Conservation (phyloP, 306 rosid species). For the Cucurbita moschata region DNA sequence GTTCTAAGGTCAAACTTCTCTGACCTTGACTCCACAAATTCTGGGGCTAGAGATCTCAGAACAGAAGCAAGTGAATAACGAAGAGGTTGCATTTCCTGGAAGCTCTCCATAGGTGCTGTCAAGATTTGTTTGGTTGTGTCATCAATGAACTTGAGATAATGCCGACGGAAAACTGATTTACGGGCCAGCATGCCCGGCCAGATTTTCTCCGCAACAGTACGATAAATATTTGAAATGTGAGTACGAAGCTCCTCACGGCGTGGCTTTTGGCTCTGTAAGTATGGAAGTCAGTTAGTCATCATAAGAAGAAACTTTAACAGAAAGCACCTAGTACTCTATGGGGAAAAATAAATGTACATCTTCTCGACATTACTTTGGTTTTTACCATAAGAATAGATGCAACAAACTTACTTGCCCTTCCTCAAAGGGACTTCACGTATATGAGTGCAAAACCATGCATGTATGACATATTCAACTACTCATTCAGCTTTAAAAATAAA, state of each 20-base stretch:
- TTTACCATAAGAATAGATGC: background rate
- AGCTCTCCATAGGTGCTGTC: constrained; percentile 59
- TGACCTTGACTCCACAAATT: constrained; percentile 89
- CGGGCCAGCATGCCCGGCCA: constrained; percentile 96
- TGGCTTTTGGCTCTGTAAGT: constrained; percentile 69
- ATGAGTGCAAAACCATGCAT: background rate
- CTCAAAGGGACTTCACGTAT: background rate
- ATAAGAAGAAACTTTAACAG: background rate
- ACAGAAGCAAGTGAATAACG: constrained; percentile 96
- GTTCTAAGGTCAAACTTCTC: constrained; percentile 88
- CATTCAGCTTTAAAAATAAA: background rate
- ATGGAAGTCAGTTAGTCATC: constrained; percentile 14
- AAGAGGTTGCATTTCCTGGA: constrained; percentile 89
- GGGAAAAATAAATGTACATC: background rate
- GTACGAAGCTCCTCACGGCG: constrained; percentile 95
- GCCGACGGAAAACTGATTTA: constrained; percentile 70
- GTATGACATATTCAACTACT: background rate
- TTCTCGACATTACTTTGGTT: background rate
- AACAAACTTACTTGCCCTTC: background rate
- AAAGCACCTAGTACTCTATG: background rate
- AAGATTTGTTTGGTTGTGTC: constrained; percentile 60
- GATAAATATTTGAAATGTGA: constrained; percentile 84
- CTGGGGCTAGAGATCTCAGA: constrained; percentile 89
- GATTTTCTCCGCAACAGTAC: constrained; percentile 83
- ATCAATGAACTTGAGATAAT: constrained; percentile 83